Percentiles rank a stretch among this genome's conserved stretches.
Evolutionary conservation across 305 asterid genomes (phyloP).

Genomic region (Ajuga reptans): DNA sequence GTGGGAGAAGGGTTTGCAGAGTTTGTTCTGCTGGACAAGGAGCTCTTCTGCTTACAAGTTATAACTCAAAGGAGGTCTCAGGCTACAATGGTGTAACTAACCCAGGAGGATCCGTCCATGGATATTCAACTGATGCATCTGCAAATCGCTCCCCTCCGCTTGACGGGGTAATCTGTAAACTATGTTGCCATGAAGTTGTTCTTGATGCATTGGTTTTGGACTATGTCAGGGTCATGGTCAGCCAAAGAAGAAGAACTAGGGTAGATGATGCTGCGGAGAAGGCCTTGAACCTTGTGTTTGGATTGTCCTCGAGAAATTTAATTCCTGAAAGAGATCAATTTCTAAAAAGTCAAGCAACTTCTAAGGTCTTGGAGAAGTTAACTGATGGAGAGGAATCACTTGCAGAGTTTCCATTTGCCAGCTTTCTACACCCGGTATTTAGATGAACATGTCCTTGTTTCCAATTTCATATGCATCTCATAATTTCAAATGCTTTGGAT

Average conservation of each 20-base stretch:
- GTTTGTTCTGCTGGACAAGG: slow-evolving; percentile 96
- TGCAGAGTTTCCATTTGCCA: slow-evolving; percentile 91
- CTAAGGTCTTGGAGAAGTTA: slow-evolving; percentile 38
- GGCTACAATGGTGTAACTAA: slow-evolving; percentile 40
- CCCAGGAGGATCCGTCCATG: slow-evolving; percentile 64
- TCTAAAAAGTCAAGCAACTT: slow-evolving; percentile 32
- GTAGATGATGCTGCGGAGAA: slow-evolving; percentile 57
- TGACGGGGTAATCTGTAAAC: slow-evolving; percentile 72
- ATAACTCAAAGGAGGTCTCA: slow-evolving; percentile 49
- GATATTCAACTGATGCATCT: slow-evolving; percentile 48
- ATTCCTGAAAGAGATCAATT: slow-evolving; percentile 32
- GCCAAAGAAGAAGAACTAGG: slow-evolving; percentile 56
- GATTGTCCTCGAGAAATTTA: slow-evolving; percentile 38
- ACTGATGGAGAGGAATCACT: slow-evolving; percentile 78
- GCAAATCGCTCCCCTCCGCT: slow-evolving; percentile 48
- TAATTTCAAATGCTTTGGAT: slow-evolving; percentile 7
- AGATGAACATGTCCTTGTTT: not conserved
- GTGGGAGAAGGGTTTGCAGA: slow-evolving; percentile 70
- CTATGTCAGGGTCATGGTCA: slow-evolving; percentile 69
- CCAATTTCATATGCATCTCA: not conserved
- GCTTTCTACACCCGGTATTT: slow-evolving; percentile 79
- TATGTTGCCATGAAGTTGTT: slow-evolving; percentile 73
- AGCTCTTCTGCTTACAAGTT: slow-evolving; percentile 55
- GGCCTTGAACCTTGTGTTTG: slow-evolving; percentile 55
- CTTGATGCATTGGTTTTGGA: slow-evolving; percentile 74